Conservation (phyloP, 2,329 filamentous ascomycete species). For the Fusarium zealandicum region DNA sequence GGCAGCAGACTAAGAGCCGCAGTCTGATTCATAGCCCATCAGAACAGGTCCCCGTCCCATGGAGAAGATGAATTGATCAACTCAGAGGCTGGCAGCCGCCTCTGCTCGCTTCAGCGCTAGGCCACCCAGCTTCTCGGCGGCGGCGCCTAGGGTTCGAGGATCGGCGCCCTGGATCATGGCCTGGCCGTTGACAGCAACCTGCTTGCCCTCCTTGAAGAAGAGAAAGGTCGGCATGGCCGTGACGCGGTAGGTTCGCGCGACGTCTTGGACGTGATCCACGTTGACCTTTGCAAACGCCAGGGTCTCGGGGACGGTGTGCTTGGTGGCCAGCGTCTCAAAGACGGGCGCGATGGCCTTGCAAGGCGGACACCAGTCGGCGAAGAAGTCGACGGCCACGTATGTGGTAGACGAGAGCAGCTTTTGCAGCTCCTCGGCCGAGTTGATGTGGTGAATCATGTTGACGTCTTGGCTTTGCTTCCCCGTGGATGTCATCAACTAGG, state of each 20-base stretch:
- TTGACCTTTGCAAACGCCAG: slow-evolving; percentile 88
- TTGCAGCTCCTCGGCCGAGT: slow-evolving; percentile 45
- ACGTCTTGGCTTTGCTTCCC: neutral
- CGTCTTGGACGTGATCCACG: slow-evolving; percentile 80
- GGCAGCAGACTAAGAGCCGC: too few relatives aligned
- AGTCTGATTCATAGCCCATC: too few relatives aligned
- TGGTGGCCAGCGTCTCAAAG: slow-evolving; percentile 46
- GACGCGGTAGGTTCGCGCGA: slow-evolving; percentile 78
- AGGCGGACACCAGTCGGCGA: slow-evolving; percentile 59
- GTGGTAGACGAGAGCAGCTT: slow-evolving; percentile 49
- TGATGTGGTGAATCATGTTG: slow-evolving; percentile 43
- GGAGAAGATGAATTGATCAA: neutral
- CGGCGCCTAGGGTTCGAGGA: slow-evolving; percentile 41
- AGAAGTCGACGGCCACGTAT: slow-evolving; percentile 58
- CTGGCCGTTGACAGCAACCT: slow-evolving; percentile 43
- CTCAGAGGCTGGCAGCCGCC: slow-evolving; percentile 2
- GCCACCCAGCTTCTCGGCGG: slow-evolving; percentile 49
- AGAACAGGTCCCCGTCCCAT: too few relatives aligned
- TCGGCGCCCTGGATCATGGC: slow-evolving; percentile 47
- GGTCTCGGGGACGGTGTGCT: slow-evolving; percentile 52
- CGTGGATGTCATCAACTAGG: too few relatives aligned
- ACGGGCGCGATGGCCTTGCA: slow-evolving; percentile 58
- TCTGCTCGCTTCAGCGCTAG: slow-evolving; percentile 46
- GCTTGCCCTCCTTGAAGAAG: slow-evolving; percentile 73
- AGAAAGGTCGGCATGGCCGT: slow-evolving; percentile 94